These are phyloP conservation scores for Sanghuangporus sanghuang DNA, from an alignment of 1,284 basidiomycete genomes.

Conservation along the genomic window DNA sequence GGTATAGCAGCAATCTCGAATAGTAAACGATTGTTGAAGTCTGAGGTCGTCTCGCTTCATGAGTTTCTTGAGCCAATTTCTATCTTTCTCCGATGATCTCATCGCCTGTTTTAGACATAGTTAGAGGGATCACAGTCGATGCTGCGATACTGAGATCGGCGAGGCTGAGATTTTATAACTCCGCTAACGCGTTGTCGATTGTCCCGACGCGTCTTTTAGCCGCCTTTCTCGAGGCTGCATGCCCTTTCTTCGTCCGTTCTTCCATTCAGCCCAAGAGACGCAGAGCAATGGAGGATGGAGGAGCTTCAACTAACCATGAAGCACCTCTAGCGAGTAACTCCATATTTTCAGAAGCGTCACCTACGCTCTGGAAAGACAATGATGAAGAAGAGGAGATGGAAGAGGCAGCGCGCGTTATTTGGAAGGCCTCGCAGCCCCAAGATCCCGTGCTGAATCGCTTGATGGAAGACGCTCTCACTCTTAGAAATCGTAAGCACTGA, in stretches of 20 bases:
- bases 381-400: neutral
- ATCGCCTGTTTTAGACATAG: too few species aligned
- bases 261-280: neutral
- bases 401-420: slow-evolving; percentile 8
- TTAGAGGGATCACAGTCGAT: too few species aligned
- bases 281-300: neutral
- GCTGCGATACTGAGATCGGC: too few species aligned
- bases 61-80: neutral
- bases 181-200: too few species aligned
- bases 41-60: too few species aligned
- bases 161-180: too few species aligned
- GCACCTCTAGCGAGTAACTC: neutral
- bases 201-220: too few species aligned
- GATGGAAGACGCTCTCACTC: slow-evolving; percentile 7
- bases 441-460: slow-evolving; percentile 6
- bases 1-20: too few species aligned
- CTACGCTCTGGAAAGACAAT: slow-evolving; percentile 2
- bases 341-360: neutral
- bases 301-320: neutral
- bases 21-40: too few species aligned
- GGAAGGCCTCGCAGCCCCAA: slow-evolving; percentile 13
- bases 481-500: neutral
- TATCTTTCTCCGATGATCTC: neutral
- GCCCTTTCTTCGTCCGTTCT: too few species aligned
- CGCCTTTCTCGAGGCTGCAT: too few species aligned